A percentile compares a stretch with the other conserved stretches of the same genome.
Conservation (phyloP, 768 basidiomycete species). For the Filobasidium floriforme region DNA sequence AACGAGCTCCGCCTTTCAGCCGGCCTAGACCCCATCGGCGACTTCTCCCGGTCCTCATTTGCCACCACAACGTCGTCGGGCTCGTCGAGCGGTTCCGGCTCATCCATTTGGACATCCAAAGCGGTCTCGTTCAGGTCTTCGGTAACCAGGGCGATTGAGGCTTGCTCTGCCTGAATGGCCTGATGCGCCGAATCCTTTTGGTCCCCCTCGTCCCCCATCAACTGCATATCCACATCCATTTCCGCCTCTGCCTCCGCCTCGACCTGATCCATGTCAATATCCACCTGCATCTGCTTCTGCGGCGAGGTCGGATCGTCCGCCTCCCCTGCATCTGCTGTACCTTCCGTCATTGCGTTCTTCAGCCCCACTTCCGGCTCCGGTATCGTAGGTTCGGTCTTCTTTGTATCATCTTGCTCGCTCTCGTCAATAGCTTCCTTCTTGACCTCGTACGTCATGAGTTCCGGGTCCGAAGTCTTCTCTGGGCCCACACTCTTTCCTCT, state of each 20-base stretch:
- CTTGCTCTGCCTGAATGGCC: background rate
- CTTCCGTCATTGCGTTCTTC: background rate
- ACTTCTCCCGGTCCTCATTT: background rate
- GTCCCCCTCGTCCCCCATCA: background rate
- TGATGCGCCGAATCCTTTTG: background rate
- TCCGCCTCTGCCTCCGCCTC: background rate
- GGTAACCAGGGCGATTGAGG: background rate
- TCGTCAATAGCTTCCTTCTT: background rate
- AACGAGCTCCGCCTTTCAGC: background rate
- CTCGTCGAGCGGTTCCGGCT: background rate
- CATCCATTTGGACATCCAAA: background rate
- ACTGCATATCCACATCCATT: conserved; percentile 1
- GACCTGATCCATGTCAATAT: background rate
- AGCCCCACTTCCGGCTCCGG: background rate
- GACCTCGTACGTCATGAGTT: background rate
- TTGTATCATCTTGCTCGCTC: background rate
- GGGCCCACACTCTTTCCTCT: background rate
- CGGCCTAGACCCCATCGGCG: background rate
- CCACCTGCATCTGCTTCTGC: background rate
- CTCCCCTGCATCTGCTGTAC: background rate
- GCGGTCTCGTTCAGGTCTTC: background rate
- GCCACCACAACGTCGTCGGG: background rate
- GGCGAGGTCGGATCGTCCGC: background rate
- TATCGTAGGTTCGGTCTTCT: background rate
- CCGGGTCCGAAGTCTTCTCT: background rate